These are phyloP conservation scores for Stipa capillata DNA, from an alignment of 176 grass and related monocot genomes.

Conservation along the genomic window DNA sequence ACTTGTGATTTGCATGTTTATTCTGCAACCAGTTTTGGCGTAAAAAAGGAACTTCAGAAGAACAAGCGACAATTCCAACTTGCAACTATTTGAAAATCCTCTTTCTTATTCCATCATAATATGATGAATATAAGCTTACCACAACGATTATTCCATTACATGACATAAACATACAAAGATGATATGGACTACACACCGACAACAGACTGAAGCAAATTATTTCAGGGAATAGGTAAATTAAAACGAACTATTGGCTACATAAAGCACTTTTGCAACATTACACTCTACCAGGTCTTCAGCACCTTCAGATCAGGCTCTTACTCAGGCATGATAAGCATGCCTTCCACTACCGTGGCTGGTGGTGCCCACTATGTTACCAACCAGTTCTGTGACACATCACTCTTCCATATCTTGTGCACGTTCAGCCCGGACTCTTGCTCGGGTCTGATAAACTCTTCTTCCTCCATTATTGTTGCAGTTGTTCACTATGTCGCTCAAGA, in stretches of 20 bases:
- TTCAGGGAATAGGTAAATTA: constrained; percentile 6
- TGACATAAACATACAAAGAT: constrained; percentile 8
- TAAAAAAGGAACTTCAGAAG: background rate
- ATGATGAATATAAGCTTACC: constrained; percentile 16
- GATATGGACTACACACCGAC: background rate
- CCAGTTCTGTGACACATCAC: constrained; percentile 1
- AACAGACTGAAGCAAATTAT: constrained; percentile 15
- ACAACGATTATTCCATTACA: constrained; percentile 6
- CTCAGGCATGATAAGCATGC: background rate
- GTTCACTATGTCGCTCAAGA: constrained; percentile 40
- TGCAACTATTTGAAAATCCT: background rate
- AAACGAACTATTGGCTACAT: constrained; percentile 17
- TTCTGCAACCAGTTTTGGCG: background rate
- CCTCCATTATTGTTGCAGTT: constrained; percentile 12
- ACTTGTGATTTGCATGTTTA: background rate
- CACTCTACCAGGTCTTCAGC: constrained; percentile 6
- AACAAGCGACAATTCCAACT: background rate
- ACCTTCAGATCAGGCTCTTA: background rate
- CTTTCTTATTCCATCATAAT: constrained; percentile 23
- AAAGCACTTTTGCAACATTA: background rate
- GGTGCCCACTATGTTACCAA: constrained; percentile 18
- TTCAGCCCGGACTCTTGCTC: constrained; percentile 34
- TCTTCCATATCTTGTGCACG: constrained; percentile 17
- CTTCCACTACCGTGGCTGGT: background rate
- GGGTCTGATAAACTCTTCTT: constrained; percentile 42